These are phyloP conservation scores for Aegilops longissima DNA, from an alignment of 176 grass and related monocot genomes.

Conservation along the genomic window DNA sequence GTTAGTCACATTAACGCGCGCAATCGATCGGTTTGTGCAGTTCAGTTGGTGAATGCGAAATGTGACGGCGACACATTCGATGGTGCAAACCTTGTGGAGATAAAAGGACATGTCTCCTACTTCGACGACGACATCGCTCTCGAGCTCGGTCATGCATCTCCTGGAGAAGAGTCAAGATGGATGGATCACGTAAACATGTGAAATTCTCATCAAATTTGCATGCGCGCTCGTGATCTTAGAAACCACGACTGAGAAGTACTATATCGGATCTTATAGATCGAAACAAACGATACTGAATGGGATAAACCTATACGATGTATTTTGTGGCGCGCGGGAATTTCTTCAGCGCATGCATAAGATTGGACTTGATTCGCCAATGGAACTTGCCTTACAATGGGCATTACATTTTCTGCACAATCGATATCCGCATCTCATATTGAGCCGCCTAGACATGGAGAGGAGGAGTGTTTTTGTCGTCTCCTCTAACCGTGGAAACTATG, in stretches of 20 bases:
- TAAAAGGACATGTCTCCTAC: constrained; percentile 70
- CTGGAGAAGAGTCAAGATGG: constrained; percentile 28
- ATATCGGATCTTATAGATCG: not conserved
- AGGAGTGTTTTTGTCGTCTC: too few relatives aligned
- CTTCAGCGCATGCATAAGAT: not conserved
- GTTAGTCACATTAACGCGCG: too few relatives aligned
- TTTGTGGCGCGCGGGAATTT: too few relatives aligned
- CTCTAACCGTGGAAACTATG: too few relatives aligned
- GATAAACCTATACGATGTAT: not conserved
- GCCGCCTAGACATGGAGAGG: too few relatives aligned
- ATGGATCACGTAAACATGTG: not conserved
- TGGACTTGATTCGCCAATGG: too few relatives aligned
- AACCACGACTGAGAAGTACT: not conserved
- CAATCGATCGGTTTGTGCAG: too few relatives aligned
- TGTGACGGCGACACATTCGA: not conserved
- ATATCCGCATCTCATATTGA: too few relatives aligned
- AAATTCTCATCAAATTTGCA: not conserved
- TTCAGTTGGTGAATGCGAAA: not conserved
- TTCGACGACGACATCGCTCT: constrained; percentile 63
- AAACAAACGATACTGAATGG: not conserved
- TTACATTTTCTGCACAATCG: too few relatives aligned
- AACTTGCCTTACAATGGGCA: too few relatives aligned
- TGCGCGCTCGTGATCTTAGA: not conserved
- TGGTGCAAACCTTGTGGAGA: constrained; percentile 60
- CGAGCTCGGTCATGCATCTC: constrained; percentile 60